These are phyloP conservation scores for Neurospora intermedia DNA, from an alignment of 495 filamentous ascomycete genomes.

Conservation along the genomic window DNA sequence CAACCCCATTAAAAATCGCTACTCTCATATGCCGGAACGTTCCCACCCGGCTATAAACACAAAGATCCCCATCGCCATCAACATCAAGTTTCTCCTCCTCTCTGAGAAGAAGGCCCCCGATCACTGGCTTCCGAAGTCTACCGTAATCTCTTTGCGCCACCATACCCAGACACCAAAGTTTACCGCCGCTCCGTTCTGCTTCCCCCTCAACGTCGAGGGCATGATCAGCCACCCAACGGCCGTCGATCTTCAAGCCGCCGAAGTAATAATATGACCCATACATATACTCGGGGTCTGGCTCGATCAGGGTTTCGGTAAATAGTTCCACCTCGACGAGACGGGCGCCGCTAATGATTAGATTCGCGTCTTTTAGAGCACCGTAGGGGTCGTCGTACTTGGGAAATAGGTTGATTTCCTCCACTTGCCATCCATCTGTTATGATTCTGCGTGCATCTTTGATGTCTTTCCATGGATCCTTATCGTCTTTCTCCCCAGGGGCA, in stretches of 20 bases:
- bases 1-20: background rate
- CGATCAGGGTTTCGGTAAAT: background rate
- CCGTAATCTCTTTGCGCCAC: background rate
- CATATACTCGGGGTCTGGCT: background rate
- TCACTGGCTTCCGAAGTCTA: background rate
- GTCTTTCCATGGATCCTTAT: too few relatives aligned
- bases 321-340: background rate
- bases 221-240: background rate
- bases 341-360: background rate
- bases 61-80: too few relatives aligned
- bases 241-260: background rate
- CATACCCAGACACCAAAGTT: background rate
- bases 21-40: background rate
- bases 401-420: background rate
- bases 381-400: background rate
- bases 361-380: background rate
- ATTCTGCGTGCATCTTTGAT: background rate
- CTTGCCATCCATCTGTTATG: background rate
- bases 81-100: background rate
- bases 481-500: too few relatives aligned
- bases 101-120: background rate
- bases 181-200: background rate
- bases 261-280: rapidly evolving
- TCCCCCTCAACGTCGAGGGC: background rate
- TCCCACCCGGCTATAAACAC: background rate